A percentile compares a stretch with the other conserved stretches of the same genome.
Evolutionary conservation across 441 rosid genomes (phyloP).

Genomic region (Adansonia gregorii): DNA sequence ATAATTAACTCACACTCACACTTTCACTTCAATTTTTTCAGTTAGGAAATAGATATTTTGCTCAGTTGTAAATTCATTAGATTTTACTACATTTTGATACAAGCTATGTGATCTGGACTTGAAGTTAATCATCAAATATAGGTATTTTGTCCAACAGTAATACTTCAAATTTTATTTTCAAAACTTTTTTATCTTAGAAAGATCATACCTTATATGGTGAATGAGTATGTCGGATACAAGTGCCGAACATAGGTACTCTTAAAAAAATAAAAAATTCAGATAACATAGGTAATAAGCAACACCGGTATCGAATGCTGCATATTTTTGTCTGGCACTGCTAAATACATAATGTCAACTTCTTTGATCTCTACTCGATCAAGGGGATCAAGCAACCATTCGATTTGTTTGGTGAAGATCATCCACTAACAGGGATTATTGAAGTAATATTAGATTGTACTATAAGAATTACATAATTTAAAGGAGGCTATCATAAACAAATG

Average conservation of each 20-base stretch:
- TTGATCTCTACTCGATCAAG: slow-evolving; percentile 1
- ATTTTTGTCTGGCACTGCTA: slow-evolving; percentile 19
- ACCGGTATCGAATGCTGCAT: not conserved
- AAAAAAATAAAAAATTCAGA: no score
- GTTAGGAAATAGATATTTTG: slow-evolving; percentile 27
- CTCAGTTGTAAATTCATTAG: slow-evolving; percentile 40
- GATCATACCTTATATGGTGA: no score
- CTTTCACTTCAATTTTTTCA: slow-evolving; percentile 22
- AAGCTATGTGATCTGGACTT: no score
- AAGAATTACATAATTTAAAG: slow-evolving; percentile 21
- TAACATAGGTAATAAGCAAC: no score
- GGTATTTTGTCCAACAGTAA: no score
- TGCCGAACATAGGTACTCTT: no score
- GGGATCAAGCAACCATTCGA: slow-evolving; percentile 3
- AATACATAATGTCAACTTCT: not conserved
- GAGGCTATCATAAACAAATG: slow-evolving; percentile 13
- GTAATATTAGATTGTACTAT: slow-evolving; percentile 22
- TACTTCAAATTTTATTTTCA: no score
- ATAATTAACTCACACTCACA: not conserved
- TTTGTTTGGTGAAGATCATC: slow-evolving; percentile 13
- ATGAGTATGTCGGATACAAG: no score
- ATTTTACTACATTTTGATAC: not conserved
- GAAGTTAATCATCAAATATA: no score
- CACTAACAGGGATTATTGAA: not conserved
- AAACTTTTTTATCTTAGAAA: no score